Evolutionary conservation across 73 alveolate genomes (phyloP).

Genomic region (Paramecium biaurelia): DNA sequence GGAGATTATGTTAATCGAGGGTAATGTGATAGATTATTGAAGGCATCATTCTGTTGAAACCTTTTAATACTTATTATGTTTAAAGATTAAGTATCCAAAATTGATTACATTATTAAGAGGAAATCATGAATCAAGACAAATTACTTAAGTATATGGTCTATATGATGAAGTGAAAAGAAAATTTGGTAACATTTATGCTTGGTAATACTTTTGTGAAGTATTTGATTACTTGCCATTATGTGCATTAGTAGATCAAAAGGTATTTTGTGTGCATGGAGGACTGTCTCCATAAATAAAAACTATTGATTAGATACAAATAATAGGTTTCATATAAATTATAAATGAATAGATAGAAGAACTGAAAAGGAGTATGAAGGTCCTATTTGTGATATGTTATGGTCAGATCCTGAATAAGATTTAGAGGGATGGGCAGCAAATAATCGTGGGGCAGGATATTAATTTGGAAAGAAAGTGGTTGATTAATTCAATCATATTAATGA

Average conservation of each 20-base stretch:
- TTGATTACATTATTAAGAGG: slow-evolving; percentile 88
- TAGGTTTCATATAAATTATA: background rate
- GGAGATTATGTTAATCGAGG: slow-evolving; percentile 95
- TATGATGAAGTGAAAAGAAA: slow-evolving; percentile 91
- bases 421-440: slow-evolving; percentile 88
- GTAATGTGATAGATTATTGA: background rate
- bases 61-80: slow-evolving; percentile 82
- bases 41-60: slow-evolving; percentile 91
- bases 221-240: slow-evolving; percentile 89
- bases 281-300: slow-evolving; percentile 86
- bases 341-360: slow-evolving; percentile 64
- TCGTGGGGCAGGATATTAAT: slow-evolving; percentile 95
- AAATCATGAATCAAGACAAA: slow-evolving; percentile 89
- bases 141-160: slow-evolving; percentile 88
- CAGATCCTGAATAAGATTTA: slow-evolving; percentile 92
- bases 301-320: slow-evolving; percentile 63
- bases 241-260: slow-evolving; percentile 80
- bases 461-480: slow-evolving; percentile 87
- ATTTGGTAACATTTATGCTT: slow-evolving; percentile 94
- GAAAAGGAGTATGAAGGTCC: slow-evolving; percentile 97
- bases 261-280: slow-evolving; percentile 97
- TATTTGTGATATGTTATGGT: slow-evolving; percentile 94
- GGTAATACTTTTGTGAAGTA: slow-evolving; percentile 92
- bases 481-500: slow-evolving; percentile 89
- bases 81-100: slow-evolving; percentile 87